Base-by-base conservation (phyloP, 2,329 filamentous ascomycete genomes). In the Aureobasidium sp. region DNA sequence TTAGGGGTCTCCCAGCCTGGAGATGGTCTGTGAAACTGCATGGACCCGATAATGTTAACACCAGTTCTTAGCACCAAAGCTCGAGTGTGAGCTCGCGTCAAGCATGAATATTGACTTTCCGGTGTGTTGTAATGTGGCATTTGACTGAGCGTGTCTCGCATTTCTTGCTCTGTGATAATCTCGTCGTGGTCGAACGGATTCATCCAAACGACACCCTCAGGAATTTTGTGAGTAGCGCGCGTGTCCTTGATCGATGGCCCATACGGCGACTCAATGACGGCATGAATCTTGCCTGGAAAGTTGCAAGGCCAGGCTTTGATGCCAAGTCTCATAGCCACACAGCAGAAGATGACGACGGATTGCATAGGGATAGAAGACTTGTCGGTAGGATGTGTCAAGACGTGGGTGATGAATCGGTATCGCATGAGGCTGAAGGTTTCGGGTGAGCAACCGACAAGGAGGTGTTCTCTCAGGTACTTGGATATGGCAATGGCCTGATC, bases 321-420 rank as follows among this genome's bases (percentile, higher is more conserved):
- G 1, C 88, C 89, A 13, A 97, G 72, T 41, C 88, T 82, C 60
- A 83, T 81, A 0, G 91, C 92, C 16, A 97, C 73, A 62, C 85
- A 86, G 69, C 89, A 94, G 74, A 88, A 99, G 64, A 97, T 96
- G 63, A 87, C 88, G 61, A 88, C 88, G 1, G 91, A 94, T 64
- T 97, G 88, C 55, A 97, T 81, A 1, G 93, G 94, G 9, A 97
- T 80, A 1, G 91, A 93, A 32, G 89, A 86, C 68, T 96, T 91
- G 7, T 82, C 76, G 54, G 89, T 85, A 39, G 84, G 85, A 47
- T 97, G 78, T 4, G 89, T 90, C 64, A 95, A 80, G 10, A 91
- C 91, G 62, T 97, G 86, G 67, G 96, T 89, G 61, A 99, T 85
- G 67, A 96, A 89, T 68, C 90, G 95, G 73, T 97, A 96, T 64